Percentiles rank a stretch among this genome's conserved stretches.
phyloP scores from a whole-genome alignment of 2,329 filamentous ascomycete genomes.

The Pseudogymnoascus sp. region DNA sequence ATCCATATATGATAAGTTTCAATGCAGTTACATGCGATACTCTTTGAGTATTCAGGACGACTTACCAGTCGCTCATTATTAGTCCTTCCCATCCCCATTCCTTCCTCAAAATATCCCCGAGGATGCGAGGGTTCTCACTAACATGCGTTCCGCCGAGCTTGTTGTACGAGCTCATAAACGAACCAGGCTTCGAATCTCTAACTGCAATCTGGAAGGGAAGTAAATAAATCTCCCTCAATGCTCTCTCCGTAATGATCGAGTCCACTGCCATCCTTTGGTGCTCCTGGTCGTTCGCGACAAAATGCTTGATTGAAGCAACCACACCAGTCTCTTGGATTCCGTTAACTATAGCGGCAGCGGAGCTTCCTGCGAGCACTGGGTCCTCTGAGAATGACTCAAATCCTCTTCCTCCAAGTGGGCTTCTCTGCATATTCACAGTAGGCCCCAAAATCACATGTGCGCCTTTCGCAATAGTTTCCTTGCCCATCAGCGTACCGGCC shows the following conservation, averaged over 20 bases:
- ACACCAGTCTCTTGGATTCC: slow-evolving; percentile 35
- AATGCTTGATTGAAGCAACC: slow-evolving; percentile 38
- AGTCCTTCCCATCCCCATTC: slow-evolving; percentile 53
- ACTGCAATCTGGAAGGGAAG: slow-evolving; percentile 37
- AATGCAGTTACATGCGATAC: background rate
- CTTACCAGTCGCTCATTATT: slow-evolving; percentile 52
- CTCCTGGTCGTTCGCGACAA: slow-evolving; percentile 37
- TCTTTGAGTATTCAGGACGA: background rate
- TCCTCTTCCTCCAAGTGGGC: slow-evolving; percentile 38
- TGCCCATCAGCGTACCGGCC: slow-evolving; percentile 45
- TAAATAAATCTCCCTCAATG: slow-evolving; percentile 35
- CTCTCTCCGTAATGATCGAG: slow-evolving; percentile 28
- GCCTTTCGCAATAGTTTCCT: slow-evolving; percentile 58
- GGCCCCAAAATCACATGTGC: slow-evolving; percentile 65
- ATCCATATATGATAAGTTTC: background rate
- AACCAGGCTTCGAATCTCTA: slow-evolving; percentile 39
- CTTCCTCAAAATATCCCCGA: slow-evolving; percentile 43
- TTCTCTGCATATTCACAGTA: slow-evolving; percentile 40
- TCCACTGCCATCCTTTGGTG: slow-evolving; percentile 29
- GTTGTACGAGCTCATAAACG: slow-evolving; percentile 54
- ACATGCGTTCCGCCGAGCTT: slow-evolving; percentile 50
- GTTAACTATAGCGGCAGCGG: slow-evolving; percentile 34
- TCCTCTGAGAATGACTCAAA: slow-evolving; percentile 43
- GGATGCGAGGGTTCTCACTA: slow-evolving; percentile 44
- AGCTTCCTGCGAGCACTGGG: slow-evolving; percentile 35